A percentile compares a stretch with the other conserved stretches of the same genome.
Conservation (phyloP, 805 yeast species). For the Barnettozyma populi region DNA sequence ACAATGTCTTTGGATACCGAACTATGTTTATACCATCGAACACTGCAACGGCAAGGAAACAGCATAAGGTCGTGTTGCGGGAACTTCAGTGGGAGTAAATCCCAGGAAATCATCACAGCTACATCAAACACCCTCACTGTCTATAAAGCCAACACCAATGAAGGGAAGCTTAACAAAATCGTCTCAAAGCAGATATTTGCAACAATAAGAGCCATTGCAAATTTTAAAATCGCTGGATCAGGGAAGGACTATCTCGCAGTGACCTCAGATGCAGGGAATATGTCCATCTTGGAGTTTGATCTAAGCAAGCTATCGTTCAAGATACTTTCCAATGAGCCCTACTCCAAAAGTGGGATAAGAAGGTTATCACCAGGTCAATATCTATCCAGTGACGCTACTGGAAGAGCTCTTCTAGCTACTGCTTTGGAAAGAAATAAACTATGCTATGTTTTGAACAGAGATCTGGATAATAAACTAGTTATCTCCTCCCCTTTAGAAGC, state of each 20-base stretch:
- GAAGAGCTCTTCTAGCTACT: slow-evolving; percentile 62
- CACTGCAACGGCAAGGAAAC: slow-evolving; percentile 58
- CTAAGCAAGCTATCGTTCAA: slow-evolving; percentile 32
- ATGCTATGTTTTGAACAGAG: slow-evolving; percentile 58
- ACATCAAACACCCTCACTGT: slow-evolving; percentile 50
- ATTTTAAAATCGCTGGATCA: slow-evolving; percentile 49
- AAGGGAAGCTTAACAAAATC: slow-evolving; percentile 48
- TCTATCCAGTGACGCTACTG: slow-evolving; percentile 62
- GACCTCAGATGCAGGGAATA: slow-evolving; percentile 76
- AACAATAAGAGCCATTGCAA: slow-evolving; percentile 45
- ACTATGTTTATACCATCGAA: slow-evolving; percentile 58
- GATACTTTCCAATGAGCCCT: slow-evolving; percentile 56
- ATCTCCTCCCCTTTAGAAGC: slow-evolving; percentile 76
- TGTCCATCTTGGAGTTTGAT: slow-evolving; percentile 46
- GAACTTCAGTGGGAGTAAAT: slow-evolving; percentile 50
- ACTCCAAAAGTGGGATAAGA: slow-evolving; percentile 68
- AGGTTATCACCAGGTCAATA: slow-evolving; percentile 72
- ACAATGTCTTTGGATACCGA: slow-evolving; percentile 12
- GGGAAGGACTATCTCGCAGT: slow-evolving; percentile 54
- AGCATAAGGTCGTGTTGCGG: slow-evolving; percentile 59
- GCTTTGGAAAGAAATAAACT: slow-evolving; percentile 72
- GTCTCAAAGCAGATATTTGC: slow-evolving; percentile 49
- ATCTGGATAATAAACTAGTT: slow-evolving; percentile 38
- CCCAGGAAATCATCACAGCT: slow-evolving; percentile 60
- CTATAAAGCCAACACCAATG: slow-evolving; percentile 44